Percentiles rank a stretch among this genome's conserved stretches.
Evolutionary conservation across 306 rosid genomes (phyloP).

Genomic region (Trichosanthes truncata): DNA sequence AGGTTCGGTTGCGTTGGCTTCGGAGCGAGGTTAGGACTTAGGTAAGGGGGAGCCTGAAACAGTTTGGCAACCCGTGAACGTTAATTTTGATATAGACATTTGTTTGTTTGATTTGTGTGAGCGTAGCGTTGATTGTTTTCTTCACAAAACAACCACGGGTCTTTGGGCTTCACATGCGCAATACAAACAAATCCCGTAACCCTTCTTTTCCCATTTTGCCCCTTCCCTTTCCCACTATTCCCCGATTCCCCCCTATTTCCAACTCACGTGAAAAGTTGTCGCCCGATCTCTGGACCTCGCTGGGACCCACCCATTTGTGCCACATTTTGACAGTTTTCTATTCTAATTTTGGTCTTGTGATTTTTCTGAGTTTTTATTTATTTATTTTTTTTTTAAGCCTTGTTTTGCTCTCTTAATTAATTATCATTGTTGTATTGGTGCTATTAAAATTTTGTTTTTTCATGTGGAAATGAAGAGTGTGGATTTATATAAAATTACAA

Average conservation of each 20-base stretch:
- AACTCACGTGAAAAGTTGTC: neutral
- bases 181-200: neutral
- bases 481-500: no score
- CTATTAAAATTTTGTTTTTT: neutral
- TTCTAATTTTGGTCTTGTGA: neutral
- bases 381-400: neutral
- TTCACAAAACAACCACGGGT: neutral
- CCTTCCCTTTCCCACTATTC: neutral
- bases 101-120: neutral
- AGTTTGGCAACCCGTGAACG: constrained; percentile 2
- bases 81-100: neutral
- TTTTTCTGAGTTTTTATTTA: neutral
- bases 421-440: neutral
- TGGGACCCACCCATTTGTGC: neutral
- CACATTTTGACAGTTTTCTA: no score
- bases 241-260: neutral
- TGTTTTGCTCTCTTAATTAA: neutral
- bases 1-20: no score
- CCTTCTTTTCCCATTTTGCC: neutral
- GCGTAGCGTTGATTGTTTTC: neutral
- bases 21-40: neutral
- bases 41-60: neutral
- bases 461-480: neutral
- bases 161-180: neutral
- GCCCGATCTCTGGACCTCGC: neutral